Conservation (phyloP, 208 protist species). For the Leishmania amazonensis region DNA sequence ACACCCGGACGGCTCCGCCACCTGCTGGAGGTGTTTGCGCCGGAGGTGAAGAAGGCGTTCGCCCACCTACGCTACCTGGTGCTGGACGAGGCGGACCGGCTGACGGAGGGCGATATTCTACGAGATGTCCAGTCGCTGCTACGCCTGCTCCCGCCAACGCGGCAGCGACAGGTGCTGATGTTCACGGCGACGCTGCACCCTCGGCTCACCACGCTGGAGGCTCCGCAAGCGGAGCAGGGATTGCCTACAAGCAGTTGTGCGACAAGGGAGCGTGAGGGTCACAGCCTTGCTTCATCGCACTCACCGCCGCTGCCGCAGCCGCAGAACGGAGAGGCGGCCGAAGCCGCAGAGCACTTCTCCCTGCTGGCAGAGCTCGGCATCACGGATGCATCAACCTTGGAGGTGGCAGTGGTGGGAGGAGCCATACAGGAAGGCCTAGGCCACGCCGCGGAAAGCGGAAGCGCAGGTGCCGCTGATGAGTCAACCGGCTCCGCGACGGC, state of each 20-base stretch:
- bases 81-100: constrained; percentile 85
- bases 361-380: constrained; percentile 54
- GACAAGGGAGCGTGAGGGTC: neutral
- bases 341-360: neutral
- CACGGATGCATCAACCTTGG: constrained; percentile 19
- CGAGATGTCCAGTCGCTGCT: constrained; percentile 56
- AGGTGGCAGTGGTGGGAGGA: constrained; percentile 29
- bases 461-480: neutral
- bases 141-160: constrained; percentile 33
- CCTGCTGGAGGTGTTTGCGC: constrained; percentile 49
- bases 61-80: constrained; percentile 79
- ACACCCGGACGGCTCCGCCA: constrained; percentile 79
- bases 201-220: constrained; percentile 44
- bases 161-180: constrained; percentile 56
- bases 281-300: neutral
- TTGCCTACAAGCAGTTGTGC: neutral
- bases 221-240: neutral
- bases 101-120: constrained; percentile 78
- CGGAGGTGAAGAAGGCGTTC: constrained; percentile 64
- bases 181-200: constrained; percentile 81
- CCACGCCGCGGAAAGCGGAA: neutral
- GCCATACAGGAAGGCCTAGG: constrained; percentile 8
- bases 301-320: neutral
- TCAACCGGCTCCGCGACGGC: constrained; percentile 2
- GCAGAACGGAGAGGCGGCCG: constrained; percentile 3